Base-by-base conservation (phyloP, 2,329 filamentous ascomycete species). In the Ophiostoma australiae region DNA sequence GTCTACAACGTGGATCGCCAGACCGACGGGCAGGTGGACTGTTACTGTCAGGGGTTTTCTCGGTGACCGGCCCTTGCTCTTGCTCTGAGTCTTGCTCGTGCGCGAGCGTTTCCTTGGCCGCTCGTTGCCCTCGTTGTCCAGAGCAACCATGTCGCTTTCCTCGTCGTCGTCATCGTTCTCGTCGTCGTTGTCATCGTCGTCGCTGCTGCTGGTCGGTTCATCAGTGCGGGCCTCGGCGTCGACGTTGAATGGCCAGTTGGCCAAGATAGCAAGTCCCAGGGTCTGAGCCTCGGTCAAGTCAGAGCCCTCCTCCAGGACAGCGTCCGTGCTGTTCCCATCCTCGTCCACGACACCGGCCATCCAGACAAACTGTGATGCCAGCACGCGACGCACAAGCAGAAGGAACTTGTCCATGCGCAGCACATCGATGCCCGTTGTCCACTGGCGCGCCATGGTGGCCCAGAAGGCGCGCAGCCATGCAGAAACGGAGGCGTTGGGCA, bases 371-470 rank as follows among this genome's bases (percentile, higher is more conserved):
- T 89, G 88, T n/a, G 90, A 89, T 52, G 86, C 88, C 17, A 97
- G 82, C 75, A 93, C 92, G 74, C 91, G 87, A 69, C 95, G 86
- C 72, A 96, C 90, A 23, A 98, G 85, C 75, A 94, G 85, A 71
- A 99, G 82, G 77, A 96, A 98, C 83, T 99, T 99, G 81, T 99
- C 93, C 83, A 98, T 90, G 61, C 92, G 87, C 74, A 91, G 81
- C 10, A 90, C 88, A 78, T 93, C 91, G 73, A 93, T 89, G 65
- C 84, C 82, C 48, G 86, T 87, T 37, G 86, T 87, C 87, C 90
- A 93, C 80, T 92, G 88, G 66, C 85, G 80, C 67, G 86, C 83
- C 79, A 93, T 85, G 10, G 89, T 91, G 74, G 86, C 84, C 90
- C 90, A 93, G 81, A 92, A 93, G 37, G 84, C 90, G 72, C 82